Base-by-base conservation (phyloP, 768 basidiomycete species). In the Ramaria sp. region DNA sequence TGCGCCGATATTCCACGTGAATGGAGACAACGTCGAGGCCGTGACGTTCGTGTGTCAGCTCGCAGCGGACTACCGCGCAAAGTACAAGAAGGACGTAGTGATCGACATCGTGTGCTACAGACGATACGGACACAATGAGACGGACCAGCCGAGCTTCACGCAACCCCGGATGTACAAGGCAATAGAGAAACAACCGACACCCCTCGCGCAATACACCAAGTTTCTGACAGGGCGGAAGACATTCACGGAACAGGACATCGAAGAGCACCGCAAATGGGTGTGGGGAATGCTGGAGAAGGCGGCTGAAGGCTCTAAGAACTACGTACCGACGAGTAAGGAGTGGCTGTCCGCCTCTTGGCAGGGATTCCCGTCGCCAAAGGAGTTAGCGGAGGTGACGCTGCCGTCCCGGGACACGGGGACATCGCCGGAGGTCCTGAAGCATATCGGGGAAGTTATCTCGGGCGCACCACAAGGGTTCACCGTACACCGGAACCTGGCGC, bases 231-330 rank as follows among this genome's bases (percentile, higher is more conserved):
- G 84, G 53, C 90, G 96, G 56, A 86, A 87, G 27, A 92, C 94
- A 1, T 99, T 99, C 70, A 94, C 92, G 33, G 87, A 91, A 70
- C 84, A 87, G 71, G 94, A 98, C 66, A 91, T 97, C 53, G 93
- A 95, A 68, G 94, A 97, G 67, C 96, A 98, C 77, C 92, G 91
- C 78, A 89, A 87, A 64, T 99, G 96, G 96, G 96, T 99, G 3
- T 96, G 92, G 93, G 91, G 92, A 34, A 95, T 94, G 90, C 77
- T 99, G 57, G 96, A 99, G 72, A 94, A 86, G 71, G 92, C 96
- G 7, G 83, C 88, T n/a, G 83, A 79, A n/a, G 91, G 81, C 9
- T 79, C 90, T 12, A 96, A 97, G 74, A 91, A 97, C 68, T 99
- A 99, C 70, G 84, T 93, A 41, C 92, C 96, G 12, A 88, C 91